Evolutionary conservation across 2,329 filamentous ascomycete genomes (phyloP).

Genomic region (Microcera coccophila): DNA sequence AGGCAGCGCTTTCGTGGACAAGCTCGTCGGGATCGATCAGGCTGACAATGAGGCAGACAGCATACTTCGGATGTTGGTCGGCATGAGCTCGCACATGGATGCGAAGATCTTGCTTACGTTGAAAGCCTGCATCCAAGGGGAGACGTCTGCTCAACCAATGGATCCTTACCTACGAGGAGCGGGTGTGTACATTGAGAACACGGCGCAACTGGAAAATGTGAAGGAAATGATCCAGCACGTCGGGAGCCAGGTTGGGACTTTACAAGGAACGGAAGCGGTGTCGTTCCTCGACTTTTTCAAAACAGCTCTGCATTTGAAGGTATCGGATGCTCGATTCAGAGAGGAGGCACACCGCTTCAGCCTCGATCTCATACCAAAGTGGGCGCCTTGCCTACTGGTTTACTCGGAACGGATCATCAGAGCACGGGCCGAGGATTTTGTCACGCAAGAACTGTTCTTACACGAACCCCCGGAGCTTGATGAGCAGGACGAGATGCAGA

Average conservation of each 20-base stretch:
- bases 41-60: slow-evolving; percentile 47
- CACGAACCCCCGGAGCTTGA: slow-evolving; percentile 24
- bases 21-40: slow-evolving; percentile 61
- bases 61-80: slow-evolving; percentile 57
- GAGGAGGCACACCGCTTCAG: slow-evolving; percentile 18
- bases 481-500: slow-evolving; percentile 29
- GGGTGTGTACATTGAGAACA: slow-evolving; percentile 48
- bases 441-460: slow-evolving; percentile 43
- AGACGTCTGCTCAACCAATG: slow-evolving; percentile 39
- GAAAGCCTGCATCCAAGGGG: slow-evolving; percentile 49
- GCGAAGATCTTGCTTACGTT: slow-evolving; percentile 51
- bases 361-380: slow-evolving; percentile 36
- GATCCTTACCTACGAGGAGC: slow-evolving; percentile 58
- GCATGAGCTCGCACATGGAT: slow-evolving; percentile 49
- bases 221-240: slow-evolving; percentile 42
- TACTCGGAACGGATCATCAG: slow-evolving; percentile 44
- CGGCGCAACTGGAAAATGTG: slow-evolving; percentile 32
- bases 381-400: slow-evolving; percentile 50
- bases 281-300: slow-evolving; percentile 46
- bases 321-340: slow-evolving; percentile 24
- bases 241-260: slow-evolving; percentile 38
- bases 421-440: slow-evolving; percentile 39
- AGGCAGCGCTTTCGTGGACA: slow-evolving; percentile 58
- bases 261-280: slow-evolving; percentile 47
- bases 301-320: slow-evolving; percentile 27